Conservation (phyloP, 352 stramenopile species). For the Blastocystis sp. region DNA sequence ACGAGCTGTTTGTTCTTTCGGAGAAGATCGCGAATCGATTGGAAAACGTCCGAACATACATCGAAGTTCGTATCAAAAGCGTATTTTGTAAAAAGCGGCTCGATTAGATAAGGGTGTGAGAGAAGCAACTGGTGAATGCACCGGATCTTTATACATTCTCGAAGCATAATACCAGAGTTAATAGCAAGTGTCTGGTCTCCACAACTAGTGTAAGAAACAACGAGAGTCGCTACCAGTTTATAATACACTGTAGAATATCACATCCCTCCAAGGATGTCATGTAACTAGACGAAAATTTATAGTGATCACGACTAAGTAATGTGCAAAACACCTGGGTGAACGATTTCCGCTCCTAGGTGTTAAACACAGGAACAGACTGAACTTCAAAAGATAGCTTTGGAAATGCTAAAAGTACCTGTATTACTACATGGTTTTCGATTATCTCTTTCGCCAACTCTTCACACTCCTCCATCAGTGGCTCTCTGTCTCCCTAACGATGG, state of each 20-base stretch:
- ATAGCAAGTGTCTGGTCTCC: background rate
- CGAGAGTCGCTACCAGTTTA: background rate
- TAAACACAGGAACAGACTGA: background rate
- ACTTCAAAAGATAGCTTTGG: conserved; percentile 41
- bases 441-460: conserved; percentile 52
- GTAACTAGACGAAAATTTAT: conserved; percentile 53
- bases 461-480: conserved; percentile 36
- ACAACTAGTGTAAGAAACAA: background rate
- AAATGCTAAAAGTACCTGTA: conserved; percentile 45
- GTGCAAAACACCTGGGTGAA: conserved; percentile 52
- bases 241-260: conserved; percentile 36
- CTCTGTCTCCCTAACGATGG: background rate
- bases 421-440: conserved; percentile 50
- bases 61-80: conserved; percentile 49
- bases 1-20: conserved; percentile 49
- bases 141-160: conserved; percentile 46
- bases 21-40: conserved; percentile 44
- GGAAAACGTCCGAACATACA: conserved; percentile 48
- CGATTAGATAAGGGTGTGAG: background rate
- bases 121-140: conserved; percentile 43
- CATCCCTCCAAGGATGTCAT: conserved; percentile 46
- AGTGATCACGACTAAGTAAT: conserved; percentile 53
- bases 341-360: conserved; percentile 24
- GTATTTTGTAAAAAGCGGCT: conserved; percentile 55
- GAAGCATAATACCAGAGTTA: conserved; percentile 28